Conservation (phyloP, 306 rosid species). For the Gillenia trifoliata region DNA sequence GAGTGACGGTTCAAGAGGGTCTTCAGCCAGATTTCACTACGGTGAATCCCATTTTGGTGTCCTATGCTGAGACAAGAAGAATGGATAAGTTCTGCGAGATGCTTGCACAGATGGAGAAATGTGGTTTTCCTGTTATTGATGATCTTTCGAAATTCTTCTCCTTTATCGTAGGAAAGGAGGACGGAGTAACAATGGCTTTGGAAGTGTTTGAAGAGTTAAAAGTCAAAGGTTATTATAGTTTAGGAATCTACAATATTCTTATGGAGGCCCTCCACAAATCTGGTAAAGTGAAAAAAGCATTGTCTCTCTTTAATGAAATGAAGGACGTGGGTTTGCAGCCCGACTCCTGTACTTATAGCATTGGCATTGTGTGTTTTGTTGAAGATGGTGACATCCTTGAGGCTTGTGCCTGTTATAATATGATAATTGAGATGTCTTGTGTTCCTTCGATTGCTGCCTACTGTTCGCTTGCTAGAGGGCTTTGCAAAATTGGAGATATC, state of each 20-base stretch:
- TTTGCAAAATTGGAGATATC: conserved; percentile 63
- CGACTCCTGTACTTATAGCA: conserved; percentile 42
- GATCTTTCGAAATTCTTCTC: conserved; percentile 53
- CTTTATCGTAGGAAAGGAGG: conserved; percentile 44
- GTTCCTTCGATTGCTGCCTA: conserved; percentile 70
- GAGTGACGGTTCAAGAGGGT: conserved; percentile 47
- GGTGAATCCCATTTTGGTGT: conserved; percentile 48
- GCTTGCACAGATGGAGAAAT: conserved; percentile 53
- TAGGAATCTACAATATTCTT: conserved; percentile 50
- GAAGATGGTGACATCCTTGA: conserved; percentile 50
- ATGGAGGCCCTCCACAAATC: conserved; percentile 53
- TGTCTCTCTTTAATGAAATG: conserved; percentile 57
- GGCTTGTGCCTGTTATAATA: conserved; percentile 69
- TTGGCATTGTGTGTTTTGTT: conserved; percentile 47
- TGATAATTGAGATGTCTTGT: conserved; percentile 59
- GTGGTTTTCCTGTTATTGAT: conserved; percentile 41
- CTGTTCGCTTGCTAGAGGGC: conserved; percentile 55
- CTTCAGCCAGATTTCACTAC: conserved; percentile 51
- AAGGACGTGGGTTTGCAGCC: conserved; percentile 40
- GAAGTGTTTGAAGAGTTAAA: conserved; percentile 48
- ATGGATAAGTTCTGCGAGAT: conserved; percentile 52
- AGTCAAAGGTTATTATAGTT: conserved; percentile 39
- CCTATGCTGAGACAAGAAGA: conserved; percentile 40
- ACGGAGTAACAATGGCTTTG: conserved; percentile 35
- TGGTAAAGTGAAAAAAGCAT: conserved; percentile 45